Evolutionary conservation across 2,329 filamentous ascomycete species (phyloP).

Genomic region (Phialophora chinensis): DNA sequence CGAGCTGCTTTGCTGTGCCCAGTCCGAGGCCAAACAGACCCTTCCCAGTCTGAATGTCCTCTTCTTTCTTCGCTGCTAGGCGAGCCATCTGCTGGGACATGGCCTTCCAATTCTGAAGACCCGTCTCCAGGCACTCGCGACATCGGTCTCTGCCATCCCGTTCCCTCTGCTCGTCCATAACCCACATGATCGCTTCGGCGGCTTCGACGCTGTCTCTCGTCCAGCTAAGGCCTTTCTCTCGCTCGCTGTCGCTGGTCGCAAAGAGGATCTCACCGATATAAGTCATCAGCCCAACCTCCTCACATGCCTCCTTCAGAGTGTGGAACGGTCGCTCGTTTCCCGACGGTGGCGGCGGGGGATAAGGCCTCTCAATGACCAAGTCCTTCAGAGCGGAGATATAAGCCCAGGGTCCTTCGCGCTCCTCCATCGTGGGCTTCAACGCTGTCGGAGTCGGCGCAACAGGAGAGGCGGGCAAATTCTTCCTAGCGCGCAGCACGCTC

Average conservation of each 20-base stretch:
- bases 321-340: constrained; percentile 72
- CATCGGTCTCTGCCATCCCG: constrained; percentile 65
- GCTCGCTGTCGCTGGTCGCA: constrained; percentile 61
- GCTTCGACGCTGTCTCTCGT: constrained; percentile 85
- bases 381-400: constrained; percentile 44
- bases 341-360: constrained; percentile 72
- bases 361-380: constrained; percentile 62
- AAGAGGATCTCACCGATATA: constrained; percentile 96
- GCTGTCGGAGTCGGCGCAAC: constrained; percentile 34
- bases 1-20: constrained; percentile 32
- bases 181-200: constrained; percentile 71
- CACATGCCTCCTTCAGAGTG: constrained; percentile 70
- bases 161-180: constrained; percentile 45
- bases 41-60: constrained; percentile 42
- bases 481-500: constrained; percentile 79
- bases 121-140: constrained; percentile 75
- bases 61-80: constrained; percentile 55
- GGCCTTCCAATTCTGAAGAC: constrained; percentile 78
- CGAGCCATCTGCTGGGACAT: constrained; percentile 75
- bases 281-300: constrained; percentile 83
- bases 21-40: constrained; percentile 47
- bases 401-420: constrained; percentile 23
- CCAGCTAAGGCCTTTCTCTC: constrained; percentile 81
- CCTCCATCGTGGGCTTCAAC: constrained; percentile 38
- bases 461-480: constrained; percentile 58